Conservation (phyloP, 23 red algal genomes). For the Gracilaria domingensis region DNA sequence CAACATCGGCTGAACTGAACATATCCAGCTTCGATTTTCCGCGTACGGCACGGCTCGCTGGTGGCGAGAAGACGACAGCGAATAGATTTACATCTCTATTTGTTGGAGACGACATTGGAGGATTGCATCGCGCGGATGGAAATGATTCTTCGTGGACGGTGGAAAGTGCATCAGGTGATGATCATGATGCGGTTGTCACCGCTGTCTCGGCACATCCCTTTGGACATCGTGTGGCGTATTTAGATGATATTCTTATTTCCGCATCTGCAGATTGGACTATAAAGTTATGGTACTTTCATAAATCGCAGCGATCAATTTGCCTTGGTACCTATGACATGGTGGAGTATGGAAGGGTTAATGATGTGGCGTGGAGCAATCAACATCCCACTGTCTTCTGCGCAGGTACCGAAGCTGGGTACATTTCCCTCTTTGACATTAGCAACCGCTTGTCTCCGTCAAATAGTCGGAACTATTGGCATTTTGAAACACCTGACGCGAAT, state of each 20-base stretch:
- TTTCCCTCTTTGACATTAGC: constrained; percentile 51
- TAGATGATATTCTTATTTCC: constrained; percentile 31
- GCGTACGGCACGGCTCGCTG: neutral
- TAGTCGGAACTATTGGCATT: constrained; percentile 20
- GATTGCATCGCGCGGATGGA: constrained; percentile 23
- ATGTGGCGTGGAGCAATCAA: constrained; percentile 51
- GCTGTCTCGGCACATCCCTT: constrained; percentile 41
- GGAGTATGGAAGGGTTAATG: constrained; percentile 31
- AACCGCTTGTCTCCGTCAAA: constrained; percentile 1
- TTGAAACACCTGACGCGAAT: constrained; percentile 1
- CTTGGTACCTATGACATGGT: constrained; percentile 44
- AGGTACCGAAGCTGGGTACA: constrained; percentile 24
- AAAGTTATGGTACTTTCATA: constrained; percentile 52
- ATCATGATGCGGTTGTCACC: constrained; percentile 16
- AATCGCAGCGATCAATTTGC: neutral
- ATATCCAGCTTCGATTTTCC: constrained; percentile 53
- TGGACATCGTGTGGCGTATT: constrained; percentile 28
- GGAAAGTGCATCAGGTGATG: neutral
- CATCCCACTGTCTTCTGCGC: constrained; percentile 46
- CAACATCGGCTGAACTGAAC: constrained; percentile 22
- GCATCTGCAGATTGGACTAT: constrained; percentile 53
- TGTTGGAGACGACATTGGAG: constrained; percentile 19
- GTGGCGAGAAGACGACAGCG: constrained; percentile 9
- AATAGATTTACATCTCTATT: constrained; percentile 34
- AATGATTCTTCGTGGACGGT: constrained; percentile 35